These are phyloP conservation scores for Juglanconis sp. DNA, from an alignment of 2,329 filamentous ascomycete genomes.

Conservation along the genomic window DNA sequence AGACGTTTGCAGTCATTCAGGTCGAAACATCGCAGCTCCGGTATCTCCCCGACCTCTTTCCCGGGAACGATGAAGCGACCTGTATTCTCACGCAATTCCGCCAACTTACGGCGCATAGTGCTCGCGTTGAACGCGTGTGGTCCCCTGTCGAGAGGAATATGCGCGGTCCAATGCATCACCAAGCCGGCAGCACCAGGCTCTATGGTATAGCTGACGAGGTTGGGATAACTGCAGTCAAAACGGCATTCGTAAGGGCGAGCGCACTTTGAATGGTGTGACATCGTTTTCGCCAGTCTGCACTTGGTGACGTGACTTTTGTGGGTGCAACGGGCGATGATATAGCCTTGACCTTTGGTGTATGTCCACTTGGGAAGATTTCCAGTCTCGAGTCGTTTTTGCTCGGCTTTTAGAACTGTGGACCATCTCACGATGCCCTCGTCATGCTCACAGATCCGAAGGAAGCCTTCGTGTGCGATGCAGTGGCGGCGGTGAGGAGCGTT, in stretches of 20 bases:
- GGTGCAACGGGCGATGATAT: no score
- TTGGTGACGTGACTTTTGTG: background rate
- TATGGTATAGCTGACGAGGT: background rate
- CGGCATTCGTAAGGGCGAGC: background rate
- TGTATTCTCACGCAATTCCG: background rate
- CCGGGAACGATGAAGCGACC: background rate
- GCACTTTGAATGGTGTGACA: background rate
- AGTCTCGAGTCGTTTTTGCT: background rate
- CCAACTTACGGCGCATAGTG: background rate
- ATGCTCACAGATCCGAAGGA: background rate
- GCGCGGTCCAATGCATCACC: background rate
- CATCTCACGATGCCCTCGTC: background rate
- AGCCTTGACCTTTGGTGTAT: no score
- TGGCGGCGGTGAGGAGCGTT: background rate
- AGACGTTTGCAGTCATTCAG: background rate
- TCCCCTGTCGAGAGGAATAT: background rate
- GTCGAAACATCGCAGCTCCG: constrained; percentile 6
- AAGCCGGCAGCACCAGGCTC: background rate
- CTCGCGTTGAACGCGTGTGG: background rate
- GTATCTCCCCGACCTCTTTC: background rate
- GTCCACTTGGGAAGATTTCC: no score
- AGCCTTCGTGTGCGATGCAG: constrained; percentile 3
- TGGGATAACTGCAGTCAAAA: no score
- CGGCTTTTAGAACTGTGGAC: background rate
- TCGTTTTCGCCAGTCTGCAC: background rate